phyloP scores from a whole-genome alignment of 163 green algal genomes.

The Scenedesmus sp. region DNA sequence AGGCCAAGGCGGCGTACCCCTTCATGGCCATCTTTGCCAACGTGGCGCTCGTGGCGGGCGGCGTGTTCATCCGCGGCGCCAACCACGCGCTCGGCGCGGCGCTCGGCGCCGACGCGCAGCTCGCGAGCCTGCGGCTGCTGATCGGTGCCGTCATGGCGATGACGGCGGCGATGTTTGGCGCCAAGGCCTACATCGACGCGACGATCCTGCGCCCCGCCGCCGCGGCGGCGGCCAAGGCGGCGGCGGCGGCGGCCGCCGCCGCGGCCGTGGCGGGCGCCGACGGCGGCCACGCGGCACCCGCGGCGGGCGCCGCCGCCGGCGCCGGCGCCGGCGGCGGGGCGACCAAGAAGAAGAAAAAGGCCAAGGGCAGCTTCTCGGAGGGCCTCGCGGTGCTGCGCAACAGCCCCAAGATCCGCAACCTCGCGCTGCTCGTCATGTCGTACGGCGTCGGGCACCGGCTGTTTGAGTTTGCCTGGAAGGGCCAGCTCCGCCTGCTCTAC shows the following conservation, averaged over 20 bases:
- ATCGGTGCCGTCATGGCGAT: conserved; percentile 51
- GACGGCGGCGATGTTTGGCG: conserved; percentile 48
- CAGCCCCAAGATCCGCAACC: conserved; percentile 79
- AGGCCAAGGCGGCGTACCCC: conserved; percentile 86
- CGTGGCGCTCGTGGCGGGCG: conserved; percentile 51
- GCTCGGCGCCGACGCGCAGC: background rate
- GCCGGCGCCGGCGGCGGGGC: background rate
- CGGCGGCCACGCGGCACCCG: too few species aligned
- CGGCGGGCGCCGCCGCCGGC: conserved; percentile 1
- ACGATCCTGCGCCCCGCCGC: conserved; percentile 20
- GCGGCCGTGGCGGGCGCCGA: too few species aligned
- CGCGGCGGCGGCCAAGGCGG: conserved; percentile 6
- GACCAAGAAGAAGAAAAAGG: conserved; percentile 69
- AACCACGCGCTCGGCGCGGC: conserved; percentile 5
- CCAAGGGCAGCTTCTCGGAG: conserved; percentile 71
- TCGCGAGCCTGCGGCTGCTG: conserved; percentile 32
- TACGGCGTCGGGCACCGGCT: conserved; percentile 85
- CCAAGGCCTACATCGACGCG: conserved; percentile 53
- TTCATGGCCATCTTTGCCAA: conserved; percentile 57
- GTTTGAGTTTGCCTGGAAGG: conserved; percentile 95
- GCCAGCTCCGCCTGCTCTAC: conserved; percentile 82
- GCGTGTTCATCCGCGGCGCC: conserved; percentile 47
- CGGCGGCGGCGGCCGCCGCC: too few species aligned
- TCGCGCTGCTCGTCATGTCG: conserved; percentile 83
- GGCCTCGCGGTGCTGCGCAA: conserved; percentile 63